Percentiles rank a stretch among this genome's conserved stretches.
Conservation (phyloP, 78 protist species). For the Anaeramoeba flamelloides region DNA sequence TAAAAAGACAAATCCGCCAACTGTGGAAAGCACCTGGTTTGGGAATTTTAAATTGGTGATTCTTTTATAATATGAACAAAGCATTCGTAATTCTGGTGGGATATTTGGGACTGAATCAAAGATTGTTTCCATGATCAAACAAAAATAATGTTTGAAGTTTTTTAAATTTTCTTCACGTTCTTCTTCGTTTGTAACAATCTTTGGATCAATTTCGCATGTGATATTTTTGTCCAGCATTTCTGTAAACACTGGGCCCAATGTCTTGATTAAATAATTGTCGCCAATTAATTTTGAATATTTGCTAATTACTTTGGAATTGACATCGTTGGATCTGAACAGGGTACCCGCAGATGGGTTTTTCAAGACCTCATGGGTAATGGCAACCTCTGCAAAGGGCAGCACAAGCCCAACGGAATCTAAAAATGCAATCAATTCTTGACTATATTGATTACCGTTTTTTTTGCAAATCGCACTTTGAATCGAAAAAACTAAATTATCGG, state of each 20-base stretch:
- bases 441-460: no score
- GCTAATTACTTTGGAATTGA: not conserved
- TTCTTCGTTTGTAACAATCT: not conserved
- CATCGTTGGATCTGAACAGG: not conserved
- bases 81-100: not conserved
- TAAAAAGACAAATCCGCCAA: not conserved
- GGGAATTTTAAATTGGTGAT: not conserved
- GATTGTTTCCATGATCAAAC: not conserved
- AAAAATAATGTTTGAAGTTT: not conserved
- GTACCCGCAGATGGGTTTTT: not conserved
- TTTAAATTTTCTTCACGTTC: not conserved
- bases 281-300: not conserved
- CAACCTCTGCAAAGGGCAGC: no score
- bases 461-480: no score
- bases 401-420: no score
- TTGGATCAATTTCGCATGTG: not conserved
- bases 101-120: not conserved
- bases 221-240: not conserved
- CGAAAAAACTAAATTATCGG: no score
- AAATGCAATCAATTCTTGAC: no score
- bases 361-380: not conserved
- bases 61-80: not conserved
- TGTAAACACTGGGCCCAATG: not conserved
- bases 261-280: not conserved
- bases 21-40: not conserved